Conservation (phyloP, 345 rosid species). For the Lepidium didymum region DNA sequence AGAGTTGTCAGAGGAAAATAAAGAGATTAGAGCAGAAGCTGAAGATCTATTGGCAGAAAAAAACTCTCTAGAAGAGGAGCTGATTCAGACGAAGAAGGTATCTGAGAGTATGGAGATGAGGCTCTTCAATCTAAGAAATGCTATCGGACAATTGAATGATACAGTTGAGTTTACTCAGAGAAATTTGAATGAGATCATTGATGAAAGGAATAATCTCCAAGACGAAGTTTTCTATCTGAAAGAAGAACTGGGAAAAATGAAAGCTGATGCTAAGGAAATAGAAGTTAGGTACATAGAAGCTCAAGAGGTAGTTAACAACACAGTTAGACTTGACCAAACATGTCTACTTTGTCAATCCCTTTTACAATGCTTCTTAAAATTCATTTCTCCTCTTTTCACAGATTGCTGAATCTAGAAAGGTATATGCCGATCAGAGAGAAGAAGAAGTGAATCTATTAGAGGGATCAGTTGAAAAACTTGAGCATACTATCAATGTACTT, state of each 20-base stretch:
- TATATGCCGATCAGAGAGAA: constrained; percentile 72
- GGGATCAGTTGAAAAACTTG: constrained; percentile 90
- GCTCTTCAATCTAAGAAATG: constrained; percentile 46
- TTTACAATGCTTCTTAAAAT: constrained; percentile 6
- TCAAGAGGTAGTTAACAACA: constrained; percentile 46
- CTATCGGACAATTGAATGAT: constrained; percentile 52
- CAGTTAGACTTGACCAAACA: not conserved
- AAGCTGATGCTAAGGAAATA: constrained; percentile 46
- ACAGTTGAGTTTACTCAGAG: constrained; percentile 47
- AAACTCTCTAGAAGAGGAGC: constrained; percentile 43
- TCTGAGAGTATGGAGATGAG: constrained; percentile 69
- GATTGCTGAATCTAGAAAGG: constrained; percentile 71
- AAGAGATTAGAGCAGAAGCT: constrained; percentile 44
- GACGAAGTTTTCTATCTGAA: constrained; percentile 49
- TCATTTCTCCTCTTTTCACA: constrained; percentile 22
- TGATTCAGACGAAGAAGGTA: constrained; percentile 41
- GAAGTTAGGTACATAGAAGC: constrained; percentile 70
- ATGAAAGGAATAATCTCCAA: constrained; percentile 61
- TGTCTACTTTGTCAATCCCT: not conserved
- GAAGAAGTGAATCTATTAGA: constrained; percentile 80
- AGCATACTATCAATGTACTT: constrained; percentile 63
- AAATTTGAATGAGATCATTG: constrained; percentile 36
- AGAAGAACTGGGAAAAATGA: constrained; percentile 47
- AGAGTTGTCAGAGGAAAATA: constrained; percentile 38
- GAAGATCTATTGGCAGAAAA: constrained; percentile 46